Base-by-base conservation (phyloP, 768 basidiomycete genomes). In the Boletellus ananas region DNA sequence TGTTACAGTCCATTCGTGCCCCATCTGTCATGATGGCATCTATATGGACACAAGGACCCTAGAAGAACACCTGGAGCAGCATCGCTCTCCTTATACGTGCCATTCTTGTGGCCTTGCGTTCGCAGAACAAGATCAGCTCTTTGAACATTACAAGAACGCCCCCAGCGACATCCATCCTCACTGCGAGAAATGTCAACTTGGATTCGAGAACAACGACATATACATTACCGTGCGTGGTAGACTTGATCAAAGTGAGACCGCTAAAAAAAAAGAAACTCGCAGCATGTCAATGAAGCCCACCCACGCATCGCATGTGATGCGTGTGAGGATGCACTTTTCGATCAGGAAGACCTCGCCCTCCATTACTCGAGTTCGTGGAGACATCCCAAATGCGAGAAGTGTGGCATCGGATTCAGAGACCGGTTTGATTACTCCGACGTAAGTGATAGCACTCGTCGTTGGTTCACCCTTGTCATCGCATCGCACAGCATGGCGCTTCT, bases 261-360 rank as follows among this genome's bases (percentile, higher is more conserved):
- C 43, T 45, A 33, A 58, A 23, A 23, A 23, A 23, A 23, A 23
- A 10, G n/a, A 16, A 3, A 27, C 49, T 47, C 43, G 11, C 50
- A 78, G 77, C 77, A 78, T 49, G 56, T 66, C n/a, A 51, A 61
- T n/a, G 59, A 60, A 18, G 49, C 37, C 2, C 77, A 78, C 55
- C 68, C 70, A 9, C 70, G 69, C 36, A 45, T 70, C 10, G 55
- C 64, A 43, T 76, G 75, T 52, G 67, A 57, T 25, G 45, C 50
- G 13, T 69, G 65, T 20, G 60, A 60, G 6, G 53, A 59, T 8
- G 50, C 54, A 36, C 14, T 56, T n/a, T 58, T 60, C 25, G 65
- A 66, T 38, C 54, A 25, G 1, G 56, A 50, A 23, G 60, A 60
- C 34, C 57, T 69, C 20, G 43, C 56, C 18, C 10, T 17, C n/a